Evolutionary conservation across 2,329 filamentous ascomycete genomes (phyloP).

Genomic region (Xylaria sp.): DNA sequence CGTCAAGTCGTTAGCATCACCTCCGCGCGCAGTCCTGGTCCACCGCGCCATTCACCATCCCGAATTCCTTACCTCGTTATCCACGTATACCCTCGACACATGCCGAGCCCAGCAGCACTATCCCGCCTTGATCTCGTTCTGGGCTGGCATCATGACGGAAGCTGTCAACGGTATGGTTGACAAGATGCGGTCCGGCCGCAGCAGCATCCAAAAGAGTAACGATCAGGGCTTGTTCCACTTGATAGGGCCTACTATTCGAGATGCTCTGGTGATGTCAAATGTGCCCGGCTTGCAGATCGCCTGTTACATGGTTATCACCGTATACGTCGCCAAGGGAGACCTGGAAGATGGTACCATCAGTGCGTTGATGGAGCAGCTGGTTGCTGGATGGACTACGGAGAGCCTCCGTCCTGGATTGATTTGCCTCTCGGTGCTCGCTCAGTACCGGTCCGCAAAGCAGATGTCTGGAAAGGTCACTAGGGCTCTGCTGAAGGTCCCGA

Average conservation of each 20-base stretch:
- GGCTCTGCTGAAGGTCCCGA: slow-evolving; percentile 58
- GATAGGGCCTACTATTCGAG: slow-evolving; percentile 65
- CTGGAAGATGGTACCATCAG: slow-evolving; percentile 76
- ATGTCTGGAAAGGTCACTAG: slow-evolving; percentile 67
- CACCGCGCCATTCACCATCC: slow-evolving; percentile 76
- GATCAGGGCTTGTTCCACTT: slow-evolving; percentile 70
- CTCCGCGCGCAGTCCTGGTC: slow-evolving; percentile 75
- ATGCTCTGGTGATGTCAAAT: slow-evolving; percentile 69
- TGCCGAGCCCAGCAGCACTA: slow-evolving; percentile 69
- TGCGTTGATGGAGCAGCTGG: slow-evolving; percentile 84
- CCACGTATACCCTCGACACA: slow-evolving; percentile 70
- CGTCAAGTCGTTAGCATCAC: slow-evolving; percentile 67
- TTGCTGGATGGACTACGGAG: slow-evolving; percentile 67
- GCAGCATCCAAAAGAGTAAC: slow-evolving; percentile 70
- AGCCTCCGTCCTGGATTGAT: slow-evolving; percentile 69
- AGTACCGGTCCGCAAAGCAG: slow-evolving; percentile 66
- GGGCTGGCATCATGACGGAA: slow-evolving; percentile 84
- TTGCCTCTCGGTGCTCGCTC: slow-evolving; percentile 74
- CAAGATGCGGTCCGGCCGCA: slow-evolving; percentile 66
- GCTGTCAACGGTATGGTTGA: slow-evolving; percentile 79
- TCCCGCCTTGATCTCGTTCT: slow-evolving; percentile 76
- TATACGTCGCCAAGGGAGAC: slow-evolving; percentile 76
- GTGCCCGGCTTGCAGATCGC: slow-evolving; percentile 76
- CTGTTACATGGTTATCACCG: slow-evolving; percentile 84
- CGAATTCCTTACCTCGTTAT: slow-evolving; percentile 69